phyloP scores from a whole-genome alignment of 1,139 yeast genomes.

The Geotrichum citri-aurantii region DNA sequence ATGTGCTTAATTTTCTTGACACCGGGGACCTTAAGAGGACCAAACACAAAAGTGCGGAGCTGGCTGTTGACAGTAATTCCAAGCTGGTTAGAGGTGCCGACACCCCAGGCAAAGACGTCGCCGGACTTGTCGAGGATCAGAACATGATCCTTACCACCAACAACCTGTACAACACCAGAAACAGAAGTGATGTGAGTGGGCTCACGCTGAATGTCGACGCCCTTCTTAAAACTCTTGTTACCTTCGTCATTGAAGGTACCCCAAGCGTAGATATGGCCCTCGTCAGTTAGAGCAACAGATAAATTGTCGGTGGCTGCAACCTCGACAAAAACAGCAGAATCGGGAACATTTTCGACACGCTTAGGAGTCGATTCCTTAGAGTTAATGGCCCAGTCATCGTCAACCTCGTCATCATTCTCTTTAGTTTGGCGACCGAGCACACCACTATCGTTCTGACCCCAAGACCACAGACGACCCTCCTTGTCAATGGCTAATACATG shows the following conservation, averaged over 20 bases:
- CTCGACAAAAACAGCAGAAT: conserved; percentile 55
- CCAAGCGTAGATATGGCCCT: conserved; percentile 95
- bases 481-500: conserved; percentile 80
- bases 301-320: conserved; percentile 91
- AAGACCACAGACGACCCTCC: conserved; percentile 76
- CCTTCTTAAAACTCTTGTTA: conserved; percentile 70
- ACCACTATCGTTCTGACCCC: conserved; percentile 96
- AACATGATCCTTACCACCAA: conserved; percentile 89
- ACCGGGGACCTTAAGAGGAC: conserved; percentile 34
- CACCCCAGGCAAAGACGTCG: conserved; percentile 93
- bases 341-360: conserved; percentile 62
- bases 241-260: conserved; percentile 97
- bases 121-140: conserved; percentile 81
- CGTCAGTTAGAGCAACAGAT: conserved; percentile 70
- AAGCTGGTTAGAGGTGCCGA: conserved; percentile 86
- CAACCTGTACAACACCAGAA: conserved; percentile 73
- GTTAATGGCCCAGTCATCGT: conserved; percentile 78
- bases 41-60: conserved; percentile 33
- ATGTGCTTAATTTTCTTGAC: conserved; percentile 68
- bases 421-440: conserved; percentile 88
- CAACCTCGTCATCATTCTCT: conserved; percentile 57
- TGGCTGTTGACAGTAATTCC: conserved; percentile 50
- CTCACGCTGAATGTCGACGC: conserved; percentile 54
- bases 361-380: conserved; percentile 86
- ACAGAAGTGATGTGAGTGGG: conserved; percentile 64